Base-by-base conservation (phyloP, 108 stramenopile species). In the Hondaea fermentalgiana region DNA sequence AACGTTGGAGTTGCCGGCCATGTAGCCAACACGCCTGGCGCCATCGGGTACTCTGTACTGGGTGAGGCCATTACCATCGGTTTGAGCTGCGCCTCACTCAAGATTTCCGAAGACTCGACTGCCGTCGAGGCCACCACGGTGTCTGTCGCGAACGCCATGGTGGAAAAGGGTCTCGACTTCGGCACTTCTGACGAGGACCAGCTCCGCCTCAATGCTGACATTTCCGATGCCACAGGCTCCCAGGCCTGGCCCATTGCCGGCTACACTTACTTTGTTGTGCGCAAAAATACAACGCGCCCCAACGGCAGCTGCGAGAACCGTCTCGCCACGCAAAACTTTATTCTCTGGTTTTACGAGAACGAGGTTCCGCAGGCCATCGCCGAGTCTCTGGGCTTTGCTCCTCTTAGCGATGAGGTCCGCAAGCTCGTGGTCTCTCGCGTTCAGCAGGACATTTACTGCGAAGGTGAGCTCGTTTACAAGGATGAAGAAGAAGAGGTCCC, bases 1-100 rank as follows among this genome's bases (percentile, higher is more conserved):
- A 83, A 83, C 28, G 76, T 83, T 23, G 76, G 76, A 19, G 76
- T 83, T 35, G 76, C 76, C 17, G 76, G 76, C 76, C 28, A 83
- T 4, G 76, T 83, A 19, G 76, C 76, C 10, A n/a, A 6, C 45
- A 83, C 76, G 19, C 25, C 45, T 6, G 51, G 76, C 51, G 45
- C 76, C n/a, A 83, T 83, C 23, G 76, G 76, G 10, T 83, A 83
- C 51, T 83, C 76, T 53, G 76, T 83, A 2, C 76, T 83, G 43
- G 76, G 76, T 16, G 76, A 83, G 23, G 76, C 76, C 28, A n/a
- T 83, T 6, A 53, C 76, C 6, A 83, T 83, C 23, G 76, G 76
- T 1, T 23, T 83, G 10, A 53, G 23, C n/a, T 23, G 76, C 45
- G 76, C 76, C 76, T 53, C 49, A 6, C 45, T 83, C 12, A 53